A percentile compares a stretch with the other conserved stretches of the same genome.
Evolutionary conservation across 768 basidiomycete genomes (phyloP).

Genomic region (Strobilomyces dryophilus): DNA sequence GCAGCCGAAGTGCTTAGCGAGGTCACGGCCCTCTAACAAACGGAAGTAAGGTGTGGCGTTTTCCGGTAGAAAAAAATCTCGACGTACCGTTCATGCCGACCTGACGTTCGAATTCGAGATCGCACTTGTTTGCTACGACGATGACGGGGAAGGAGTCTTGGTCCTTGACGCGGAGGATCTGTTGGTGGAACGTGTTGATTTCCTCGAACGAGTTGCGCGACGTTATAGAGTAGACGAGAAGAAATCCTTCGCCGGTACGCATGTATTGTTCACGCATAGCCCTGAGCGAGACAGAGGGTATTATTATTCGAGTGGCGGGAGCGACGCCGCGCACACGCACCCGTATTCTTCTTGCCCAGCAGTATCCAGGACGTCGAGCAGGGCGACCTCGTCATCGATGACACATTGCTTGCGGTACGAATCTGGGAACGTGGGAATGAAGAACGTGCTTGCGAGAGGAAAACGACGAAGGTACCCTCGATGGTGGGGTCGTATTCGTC

Average conservation of each 20-base stretch:
- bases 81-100: constrained; percentile 88
- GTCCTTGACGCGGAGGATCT: constrained; percentile 95
- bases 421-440: constrained; percentile 42
- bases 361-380: constrained; percentile 95
- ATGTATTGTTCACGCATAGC: constrained; percentile 99
- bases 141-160: constrained; percentile 94
- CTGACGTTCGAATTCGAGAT: constrained; percentile 93
- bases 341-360: constrained; percentile 99
- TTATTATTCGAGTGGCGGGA: constrained; percentile 1
- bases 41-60: neutral
- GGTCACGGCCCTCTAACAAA: constrained; percentile 86
- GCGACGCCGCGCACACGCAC: constrained; percentile 43
- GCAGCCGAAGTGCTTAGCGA: constrained; percentile 92
- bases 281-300: constrained; percentile 36
- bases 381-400: constrained; percentile 97
- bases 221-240: constrained; percentile 98
- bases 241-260: constrained; percentile 97
- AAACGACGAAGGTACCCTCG: constrained; percentile 52
- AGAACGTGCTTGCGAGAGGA: neutral
- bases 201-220: constrained; percentile 96
- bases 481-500: constrained; percentile 96
- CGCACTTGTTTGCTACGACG: constrained; percentile 97
- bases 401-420: constrained; percentile 97
- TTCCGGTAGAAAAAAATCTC: neutral
- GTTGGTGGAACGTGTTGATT: constrained; percentile 93